Base-by-base conservation (phyloP, 805 yeast genomes). In the Candida loeiensis region DNA sequence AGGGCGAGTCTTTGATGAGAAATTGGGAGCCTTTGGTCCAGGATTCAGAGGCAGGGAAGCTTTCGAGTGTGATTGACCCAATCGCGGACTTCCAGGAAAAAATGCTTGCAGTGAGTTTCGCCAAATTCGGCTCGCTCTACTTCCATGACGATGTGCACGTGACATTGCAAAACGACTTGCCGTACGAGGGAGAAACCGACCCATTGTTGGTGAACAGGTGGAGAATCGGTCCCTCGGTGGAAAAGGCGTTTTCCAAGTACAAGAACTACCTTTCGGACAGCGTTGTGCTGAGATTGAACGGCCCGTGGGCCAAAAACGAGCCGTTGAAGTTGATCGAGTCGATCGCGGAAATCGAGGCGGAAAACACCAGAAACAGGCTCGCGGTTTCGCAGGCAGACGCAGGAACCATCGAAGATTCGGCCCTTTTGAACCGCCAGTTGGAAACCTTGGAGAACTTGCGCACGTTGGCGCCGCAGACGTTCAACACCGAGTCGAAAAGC, bases 221-320 rank as follows among this genome's bases (percentile, higher is more conserved):
- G 95, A 74, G 82, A 56, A 79, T 91, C 49, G 98, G 99, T 5
- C 93, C 95, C n/a, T 76, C 86, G 17, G 80, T 79, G 21, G 97
- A 91, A 61, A 75, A 84, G 49, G 74, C 79, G 11, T 85, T 80
- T 58, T 82, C 89, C 76, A 85, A 83, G 59, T 76, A 80, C 48
- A 82, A 81, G 56, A 63, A 63, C 28, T 64, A 71, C 32, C 59
- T 85, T 50, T 66, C 73, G n/a, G 70, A 71, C 26, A 71, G 67
- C 30, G 71, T 70, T 39, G 63, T 77, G 37, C 71, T 68, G 39
- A 64, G 72, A 41, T 68, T 62, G 37, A 66, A 78, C 39, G 98
- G 98, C 1, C 98, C 98, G 27, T 88, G 95, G 89, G 61, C 66
- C 11, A 65, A 73, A 14, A 54, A 60, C 11, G 61, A 73, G 35